These are phyloP conservation scores for Cladosporium sp. DNA, from an alignment of 2,329 filamentous ascomycete species.

Conservation along the genomic window DNA sequence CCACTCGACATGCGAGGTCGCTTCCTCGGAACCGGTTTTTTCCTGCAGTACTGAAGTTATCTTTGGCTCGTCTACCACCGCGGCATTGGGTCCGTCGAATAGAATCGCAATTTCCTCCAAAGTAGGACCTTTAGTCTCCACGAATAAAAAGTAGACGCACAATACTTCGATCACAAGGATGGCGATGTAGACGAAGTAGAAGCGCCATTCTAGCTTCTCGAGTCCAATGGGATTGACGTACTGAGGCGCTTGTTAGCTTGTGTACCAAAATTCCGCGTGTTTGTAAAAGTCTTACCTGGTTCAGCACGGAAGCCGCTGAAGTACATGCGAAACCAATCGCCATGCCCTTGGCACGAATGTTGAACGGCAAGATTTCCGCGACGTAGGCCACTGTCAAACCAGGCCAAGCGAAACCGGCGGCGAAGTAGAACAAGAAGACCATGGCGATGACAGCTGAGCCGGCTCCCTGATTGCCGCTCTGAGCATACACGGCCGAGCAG, in stretches of 20 bases:
- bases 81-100: conserved; percentile 1
- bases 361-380: conserved; percentile 21
- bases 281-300: not conserved
- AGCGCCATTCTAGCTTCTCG: conserved; percentile 38
- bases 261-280: accelerated
- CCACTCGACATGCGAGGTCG: not conserved
- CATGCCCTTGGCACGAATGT: conserved; percentile 21
- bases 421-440: conserved; percentile 20
- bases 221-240: conserved; percentile 35
- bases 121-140: conserved; percentile 15
- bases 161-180: conserved; percentile 48
- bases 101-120: conserved; percentile 7
- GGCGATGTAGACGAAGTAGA: conserved; percentile 57
- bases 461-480: conserved; percentile 1
- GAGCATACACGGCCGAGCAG: conserved; percentile 18
- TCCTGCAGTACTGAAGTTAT: not conserved
- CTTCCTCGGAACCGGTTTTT: not conserved
- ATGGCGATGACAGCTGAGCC: conserved; percentile 20
- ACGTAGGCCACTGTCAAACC: conserved; percentile 19
- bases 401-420: conserved; percentile 20
- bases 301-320: conserved; percentile 16
- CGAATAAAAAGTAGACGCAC: conserved; percentile 11
- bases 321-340: conserved; percentile 3
- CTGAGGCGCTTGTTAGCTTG: not conserved
- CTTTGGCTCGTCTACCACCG: not conserved